Evolutionary conservation across 1,284 basidiomycete genomes (phyloP), one percentile per base, ranked within the genome.

Genomic region (Heterobasidion occidentale): DNA sequence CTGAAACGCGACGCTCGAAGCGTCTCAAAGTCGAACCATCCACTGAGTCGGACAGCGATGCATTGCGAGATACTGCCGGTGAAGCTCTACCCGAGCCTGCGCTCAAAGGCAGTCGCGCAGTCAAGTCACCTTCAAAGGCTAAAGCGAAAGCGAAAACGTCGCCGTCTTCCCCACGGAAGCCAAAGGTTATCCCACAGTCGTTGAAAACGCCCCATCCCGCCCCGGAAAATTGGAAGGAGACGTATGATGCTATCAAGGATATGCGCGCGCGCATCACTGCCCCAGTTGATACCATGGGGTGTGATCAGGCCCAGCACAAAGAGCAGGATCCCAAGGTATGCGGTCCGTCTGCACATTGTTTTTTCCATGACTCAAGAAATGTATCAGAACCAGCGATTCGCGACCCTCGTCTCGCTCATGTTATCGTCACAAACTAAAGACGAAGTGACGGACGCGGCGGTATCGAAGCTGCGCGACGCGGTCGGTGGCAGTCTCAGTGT

Each of bases 371-470:
- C 27, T 27, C 27, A 27, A 27, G 5, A 6, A 27, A 38, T 57
- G 54, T 11, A 19, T 15, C 67, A 92, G 88, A 90, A 87, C 55
- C 79, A 83, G 51, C 82, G 94, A 1, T 90, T 94, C 57, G 80
- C 92, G 5, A 92, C 90, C 3, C 83, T 98, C 20, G 82, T 99
- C 9, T 94, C 94, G 2, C 79, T 99, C 54, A 98, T 98, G 92
- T 81, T 98, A 5, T 94, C 91, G 11, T 92, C 92, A 1, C 94
- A 98, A 70, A 98, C 96, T 2, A 98, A 96, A 69, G 92, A 96
- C 67, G 85, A 92, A 63, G 87, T 94, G 12, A 96, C 92, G 0
- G 85, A 92, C 53, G 83, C 88, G 1, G 96, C 96, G 0, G 84
- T 97, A 1, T 68, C 74, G 2, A 90, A 88, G 61, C 77, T 99